phyloP scores from a whole-genome alignment of 768 basidiomycete genomes.

The Agrocybe chaxingu region DNA sequence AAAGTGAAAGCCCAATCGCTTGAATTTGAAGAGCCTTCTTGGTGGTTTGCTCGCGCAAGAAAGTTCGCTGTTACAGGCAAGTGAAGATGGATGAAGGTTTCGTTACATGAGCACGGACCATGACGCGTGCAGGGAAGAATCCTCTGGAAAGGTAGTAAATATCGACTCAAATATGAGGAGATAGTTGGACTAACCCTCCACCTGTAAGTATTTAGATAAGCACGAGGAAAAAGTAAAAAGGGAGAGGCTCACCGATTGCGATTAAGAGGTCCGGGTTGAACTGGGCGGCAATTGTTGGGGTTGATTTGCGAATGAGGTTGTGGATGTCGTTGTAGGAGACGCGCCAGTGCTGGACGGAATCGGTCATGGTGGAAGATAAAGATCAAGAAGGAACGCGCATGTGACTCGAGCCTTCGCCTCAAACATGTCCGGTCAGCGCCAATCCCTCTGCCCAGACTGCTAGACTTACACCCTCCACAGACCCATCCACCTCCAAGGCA shows the following conservation, averaged over 20 bases:
- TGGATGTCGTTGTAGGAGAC: constrained; percentile 93
- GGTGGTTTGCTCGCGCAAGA: constrained; percentile 66
- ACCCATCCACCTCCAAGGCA: constrained; percentile 50
- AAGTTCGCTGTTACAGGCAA: constrained; percentile 60
- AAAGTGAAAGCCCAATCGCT: constrained; percentile 94
- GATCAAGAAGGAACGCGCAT: constrained; percentile 7
- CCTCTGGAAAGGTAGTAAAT: constrained; percentile 49
- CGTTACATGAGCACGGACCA: constrained; percentile 40
- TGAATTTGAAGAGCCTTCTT: constrained; percentile 88
- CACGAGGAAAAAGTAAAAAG: background rate
- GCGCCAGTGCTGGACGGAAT: constrained; percentile 56
- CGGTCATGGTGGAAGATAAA: constrained; percentile 28
- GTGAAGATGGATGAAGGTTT: constrained; percentile 3
- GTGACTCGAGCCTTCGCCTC: constrained; percentile 7
- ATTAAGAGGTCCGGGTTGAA: constrained; percentile 89
- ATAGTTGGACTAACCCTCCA: constrained; percentile 64
- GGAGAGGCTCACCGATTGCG: constrained; percentile 61
- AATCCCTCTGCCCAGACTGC: constrained; percentile 5
- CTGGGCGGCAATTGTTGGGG: constrained; percentile 62
- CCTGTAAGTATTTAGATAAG: constrained; percentile 37
- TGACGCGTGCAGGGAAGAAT: constrained; percentile 92
- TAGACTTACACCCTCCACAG: constrained; percentile 17
- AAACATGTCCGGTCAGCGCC: constrained; percentile 20
- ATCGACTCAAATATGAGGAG: constrained; percentile 10
- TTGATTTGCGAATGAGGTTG: constrained; percentile 72